These are phyloP conservation scores for Rhytidhysteron rufulum DNA, from an alignment of 2,329 filamentous ascomycete species.

Conservation along the genomic window DNA sequence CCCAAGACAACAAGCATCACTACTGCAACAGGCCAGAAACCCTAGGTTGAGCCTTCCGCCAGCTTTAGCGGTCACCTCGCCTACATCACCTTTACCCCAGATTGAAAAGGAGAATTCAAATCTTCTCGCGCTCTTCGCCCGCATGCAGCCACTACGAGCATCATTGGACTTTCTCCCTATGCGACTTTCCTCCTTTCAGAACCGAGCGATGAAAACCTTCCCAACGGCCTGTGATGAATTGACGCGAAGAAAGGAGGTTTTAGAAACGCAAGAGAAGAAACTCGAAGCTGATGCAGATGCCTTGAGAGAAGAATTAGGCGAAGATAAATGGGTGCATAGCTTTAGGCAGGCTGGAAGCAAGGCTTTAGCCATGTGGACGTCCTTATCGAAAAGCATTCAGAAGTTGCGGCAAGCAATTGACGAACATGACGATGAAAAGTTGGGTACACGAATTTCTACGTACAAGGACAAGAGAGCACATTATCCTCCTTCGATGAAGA, in stretches of 20 bases:
- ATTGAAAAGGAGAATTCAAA: conserved; percentile 76
- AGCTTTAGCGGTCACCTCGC: conserved; percentile 57
- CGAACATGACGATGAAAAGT: conserved; percentile 63
- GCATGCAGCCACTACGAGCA: conserved; percentile 90
- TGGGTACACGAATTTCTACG: conserved; percentile 68
- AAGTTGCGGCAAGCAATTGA: conserved; percentile 82
- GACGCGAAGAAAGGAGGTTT: conserved; percentile 65
- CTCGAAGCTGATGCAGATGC: conserved; percentile 88
- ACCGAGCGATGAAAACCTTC: conserved; percentile 72
- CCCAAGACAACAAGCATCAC: conserved; percentile 43
- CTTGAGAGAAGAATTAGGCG: conserved; percentile 81
- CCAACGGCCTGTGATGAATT: conserved; percentile 89
- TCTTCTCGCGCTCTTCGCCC: conserved; percentile 82
- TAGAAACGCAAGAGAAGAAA: conserved; percentile 84
- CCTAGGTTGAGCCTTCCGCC: conserved; percentile 66
- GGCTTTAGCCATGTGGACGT: conserved; percentile 95
- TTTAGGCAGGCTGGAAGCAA: conserved; percentile 90
- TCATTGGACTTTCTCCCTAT: conserved; percentile 95
- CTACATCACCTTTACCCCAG: conserved; percentile 55
- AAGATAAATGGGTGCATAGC: conserved; percentile 93
- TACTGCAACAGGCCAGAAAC: conserved; percentile 49
- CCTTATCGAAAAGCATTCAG: conserved; percentile 78
- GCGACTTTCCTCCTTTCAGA: conserved; percentile 82
- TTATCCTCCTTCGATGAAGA: conserved; percentile 88
- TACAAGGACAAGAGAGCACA: conserved; percentile 95